Evolutionary conservation across 1,284 basidiomycete species (phyloP), one percentile per base, ranked within the genome.

Genomic region (Pseudozyma tsukubaensis): DNA sequence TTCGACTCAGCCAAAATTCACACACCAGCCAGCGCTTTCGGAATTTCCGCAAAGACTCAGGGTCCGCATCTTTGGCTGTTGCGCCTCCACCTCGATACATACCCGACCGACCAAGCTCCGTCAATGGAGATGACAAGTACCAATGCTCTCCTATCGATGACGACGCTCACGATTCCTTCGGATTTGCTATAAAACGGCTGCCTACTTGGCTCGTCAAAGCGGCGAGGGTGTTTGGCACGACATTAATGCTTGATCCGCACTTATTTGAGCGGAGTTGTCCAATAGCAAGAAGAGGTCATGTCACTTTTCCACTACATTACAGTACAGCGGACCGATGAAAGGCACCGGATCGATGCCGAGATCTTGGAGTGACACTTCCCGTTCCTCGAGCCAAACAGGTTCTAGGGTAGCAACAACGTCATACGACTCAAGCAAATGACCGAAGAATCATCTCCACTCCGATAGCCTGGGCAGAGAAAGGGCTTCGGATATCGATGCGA

Each of bases 71-170:
- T 12, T n/a, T n/a, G 2, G 14, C 16, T 5, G 8, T 50, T 24
- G 43, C 49, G 55, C 55, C 55, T 57, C 55, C 55, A 57, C 55
- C 47, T 49, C 37, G 45, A 39, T 19, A 12, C 24, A n/a, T 11
- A 40, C 16, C 45, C 36, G 55, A 57, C 50, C 21, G 45, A 57
- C 3, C 55, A 50, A 34, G 52, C 50, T 35, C 42, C 16, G 42
- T 19, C 10, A 13, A n/a, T 18, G 9, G 14, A 19, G 42, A 13
- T 43, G 14, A n/a, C 16, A 43, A 43, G 42, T 4, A 16, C 4
- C 3, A 4, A 19, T 9, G 42, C 10, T 29, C 24, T 29, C 3
- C 24, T 29, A 29, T 29, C 24, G 24, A 29, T 29, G 24, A 29
- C 6, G 3, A 29, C 24, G 24, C 24, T 6, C 24, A 29, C 24